Evolutionary conservation across 129 eudicot species (phyloP).

Genomic region (Solidago caesia): DNA sequence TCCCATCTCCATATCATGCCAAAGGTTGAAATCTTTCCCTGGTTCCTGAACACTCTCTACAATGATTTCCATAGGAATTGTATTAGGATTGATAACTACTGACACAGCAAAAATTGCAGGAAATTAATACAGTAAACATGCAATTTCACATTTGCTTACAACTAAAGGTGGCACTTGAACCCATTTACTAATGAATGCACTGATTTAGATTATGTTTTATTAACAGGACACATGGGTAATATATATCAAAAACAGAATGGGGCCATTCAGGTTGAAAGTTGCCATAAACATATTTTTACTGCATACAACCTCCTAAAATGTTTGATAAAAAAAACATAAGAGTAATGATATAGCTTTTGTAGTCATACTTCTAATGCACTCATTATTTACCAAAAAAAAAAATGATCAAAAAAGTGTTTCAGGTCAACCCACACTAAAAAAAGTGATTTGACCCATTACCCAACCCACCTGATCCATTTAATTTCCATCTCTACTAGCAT

Average conservation of each 20-base stretch:
- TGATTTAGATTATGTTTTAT: neutral
- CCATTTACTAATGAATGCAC: neutral
- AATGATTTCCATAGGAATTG: neutral
- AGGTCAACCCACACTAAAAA: neutral
- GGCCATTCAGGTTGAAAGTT: neutral
- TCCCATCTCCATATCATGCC: constrained; percentile 30
- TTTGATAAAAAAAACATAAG: neutral
- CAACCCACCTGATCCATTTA: neutral
- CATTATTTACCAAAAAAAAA: neutral
- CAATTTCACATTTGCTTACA: too few relatives aligned
- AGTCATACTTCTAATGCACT: neutral
- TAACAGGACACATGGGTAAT: neutral
- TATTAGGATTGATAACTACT: too few relatives aligned
- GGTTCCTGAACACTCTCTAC: constrained; percentile 38
- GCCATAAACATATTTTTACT: neutral
- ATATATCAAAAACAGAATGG: constrained; percentile 6
- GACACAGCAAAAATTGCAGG: too few relatives aligned
- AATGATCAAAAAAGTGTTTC: neutral
- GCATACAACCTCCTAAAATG: neutral
- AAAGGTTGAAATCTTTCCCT: constrained; percentile 29
- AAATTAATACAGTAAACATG: too few relatives aligned
- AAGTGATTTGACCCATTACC: neutral
- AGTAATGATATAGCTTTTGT: neutral
- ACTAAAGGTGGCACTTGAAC: too few relatives aligned
- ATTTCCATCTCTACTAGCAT: constrained; percentile 1